Evolutionary conservation across 345 rosid species (phyloP), one percentile per base, ranked within the genome.

Genomic region (Eucalyptus shirleyi): DNA sequence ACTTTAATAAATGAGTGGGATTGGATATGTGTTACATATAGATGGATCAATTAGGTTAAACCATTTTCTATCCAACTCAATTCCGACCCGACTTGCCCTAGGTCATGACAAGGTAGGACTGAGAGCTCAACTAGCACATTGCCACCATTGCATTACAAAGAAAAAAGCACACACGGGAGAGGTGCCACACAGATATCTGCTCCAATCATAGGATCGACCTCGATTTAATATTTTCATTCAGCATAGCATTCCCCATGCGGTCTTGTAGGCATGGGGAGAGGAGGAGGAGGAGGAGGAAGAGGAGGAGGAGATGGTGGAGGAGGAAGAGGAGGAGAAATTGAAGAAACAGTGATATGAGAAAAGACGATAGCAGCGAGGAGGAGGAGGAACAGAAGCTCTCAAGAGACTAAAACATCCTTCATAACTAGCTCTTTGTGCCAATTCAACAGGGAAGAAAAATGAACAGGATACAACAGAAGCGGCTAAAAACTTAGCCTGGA

Each of bases 1-100:
- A 24, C 1, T 24, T 9, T 24, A 56, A 2, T 10, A 24, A 24
- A 24, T 10, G 0, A 56, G 13, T 24, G 0, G 1, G 2, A 53
- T 19, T 53, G 5, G 26, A n/a, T n/a, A n/a, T n/a, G n/a, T n/a
- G n/a, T n/a, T n/a, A n/a, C n/a, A n/a, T n/a, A n/a, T n/a, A n/a
- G n/a, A 53, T 19, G 2, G 1, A 2, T 56, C 30, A 24, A 56
- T 10, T 56, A 8, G 59, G 59, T 53, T 53, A 53, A 53, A 53
- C 5, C 24, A 53, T 53, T 53, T 19, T 53, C 59, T 0, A 53
- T 53, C 62, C 62, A 56, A 24, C 62, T 56, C 62, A 56, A 24
- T 5, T 56, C 14, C 0, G 3, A 26, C 30, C 62, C 1, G 3
- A 56, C 62, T 24, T 56, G 13, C 13, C 30, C 30, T 24, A 56